These are phyloP conservation scores for Spathaspora girioi DNA, from an alignment of 805 yeast species.

Conservation along the genomic window DNA sequence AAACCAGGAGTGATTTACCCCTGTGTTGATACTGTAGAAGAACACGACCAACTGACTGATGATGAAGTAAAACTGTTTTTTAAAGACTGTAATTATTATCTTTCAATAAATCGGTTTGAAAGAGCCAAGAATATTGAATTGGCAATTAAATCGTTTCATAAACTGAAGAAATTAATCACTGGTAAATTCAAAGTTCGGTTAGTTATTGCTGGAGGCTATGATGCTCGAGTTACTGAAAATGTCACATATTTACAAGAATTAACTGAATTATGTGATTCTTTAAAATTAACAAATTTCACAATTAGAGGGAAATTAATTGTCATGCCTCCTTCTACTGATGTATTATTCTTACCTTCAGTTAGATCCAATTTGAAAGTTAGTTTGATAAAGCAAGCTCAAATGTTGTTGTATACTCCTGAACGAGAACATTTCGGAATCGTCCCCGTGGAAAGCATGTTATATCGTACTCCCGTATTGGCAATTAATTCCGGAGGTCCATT, in stretches of 20 bases:
- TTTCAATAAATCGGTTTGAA: conserved; percentile 88
- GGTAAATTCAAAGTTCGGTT: conserved; percentile 40
- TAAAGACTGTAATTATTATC: conserved; percentile 39
- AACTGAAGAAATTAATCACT: conserved; percentile 30
- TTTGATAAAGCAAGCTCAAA: conserved; percentile 52
- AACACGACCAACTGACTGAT: conserved; percentile 19
- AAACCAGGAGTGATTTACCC: conserved; percentile 67
- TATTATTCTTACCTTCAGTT: conserved; percentile 80
- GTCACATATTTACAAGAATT: conserved; percentile 66
- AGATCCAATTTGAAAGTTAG: conserved; percentile 59
- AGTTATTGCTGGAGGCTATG: conserved; percentile 90
- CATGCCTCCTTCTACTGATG: conserved; percentile 37
- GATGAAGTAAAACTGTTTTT: conserved; percentile 34
- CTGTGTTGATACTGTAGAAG: conserved; percentile 56
- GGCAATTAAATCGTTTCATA: conserved; percentile 67
- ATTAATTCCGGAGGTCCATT: conserved; percentile 89
- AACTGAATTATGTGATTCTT: conserved; percentile 41
- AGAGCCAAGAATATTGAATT: conserved; percentile 76
- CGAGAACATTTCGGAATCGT: conserved; percentile 97
- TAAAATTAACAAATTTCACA: conserved; percentile 45
- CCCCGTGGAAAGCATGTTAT: conserved; percentile 91
- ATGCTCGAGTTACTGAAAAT: conserved; percentile 70
- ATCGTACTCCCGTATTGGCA: conserved; percentile 80
- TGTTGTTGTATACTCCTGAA: conserved; percentile 83
- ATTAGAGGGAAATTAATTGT: conserved; percentile 35